phyloP scores from a whole-genome alignment of 2,329 filamentous ascomycete species.

The Hypoxylon rubiginosum region DNA sequence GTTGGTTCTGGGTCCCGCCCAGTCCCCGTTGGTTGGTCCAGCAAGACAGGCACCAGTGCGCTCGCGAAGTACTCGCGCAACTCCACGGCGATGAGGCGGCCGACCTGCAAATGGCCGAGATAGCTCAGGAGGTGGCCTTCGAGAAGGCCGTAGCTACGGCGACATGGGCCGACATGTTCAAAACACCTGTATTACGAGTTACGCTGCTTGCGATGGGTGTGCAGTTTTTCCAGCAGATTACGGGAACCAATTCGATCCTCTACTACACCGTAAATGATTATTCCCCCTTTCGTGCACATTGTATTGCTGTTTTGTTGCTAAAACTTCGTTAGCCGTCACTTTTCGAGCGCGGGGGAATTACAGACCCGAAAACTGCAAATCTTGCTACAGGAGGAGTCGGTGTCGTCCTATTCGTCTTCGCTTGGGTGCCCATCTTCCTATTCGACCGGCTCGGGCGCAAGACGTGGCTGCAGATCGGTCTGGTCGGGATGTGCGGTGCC shows the following conservation, averaged over 20 bases:
- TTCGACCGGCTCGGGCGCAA: slow-evolving; percentile 48
- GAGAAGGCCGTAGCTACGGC: slow-evolving; percentile 38
- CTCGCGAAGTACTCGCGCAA: slow-evolving; percentile 45
- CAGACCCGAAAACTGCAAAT: slow-evolving; percentile 43
- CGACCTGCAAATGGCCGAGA: slow-evolving; percentile 68
- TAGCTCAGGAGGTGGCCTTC: slow-evolving; percentile 44
- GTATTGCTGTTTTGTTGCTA: background rate
- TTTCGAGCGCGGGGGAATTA: slow-evolving; percentile 42
- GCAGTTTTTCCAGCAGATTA: slow-evolving; percentile 50
- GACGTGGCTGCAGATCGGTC: slow-evolving; percentile 45
- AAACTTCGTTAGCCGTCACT: slow-evolving; percentile 32
- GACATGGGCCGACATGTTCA: slow-evolving; percentile 50
- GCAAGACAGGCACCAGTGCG: slow-evolving; percentile 45
- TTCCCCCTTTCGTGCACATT: background rate
- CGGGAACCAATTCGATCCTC: slow-evolving; percentile 50
- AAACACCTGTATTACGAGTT: slow-evolving; percentile 46
- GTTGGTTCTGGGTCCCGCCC: slow-evolving; percentile 48
- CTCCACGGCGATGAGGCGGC: slow-evolving; percentile 48
- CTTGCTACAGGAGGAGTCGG: slow-evolving; percentile 46
- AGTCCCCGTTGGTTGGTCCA: slow-evolving; percentile 47
- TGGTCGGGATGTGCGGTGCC: slow-evolving; percentile 44
- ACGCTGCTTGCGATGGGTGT: slow-evolving; percentile 49
- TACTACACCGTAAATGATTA: slow-evolving; percentile 46
- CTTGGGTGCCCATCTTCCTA: slow-evolving; percentile 47
- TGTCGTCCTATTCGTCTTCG: slow-evolving; percentile 44